phyloP scores from a whole-genome alignment of 2,329 filamentous ascomycete genomes.

The Neophaeococcomyces aloes region DNA sequence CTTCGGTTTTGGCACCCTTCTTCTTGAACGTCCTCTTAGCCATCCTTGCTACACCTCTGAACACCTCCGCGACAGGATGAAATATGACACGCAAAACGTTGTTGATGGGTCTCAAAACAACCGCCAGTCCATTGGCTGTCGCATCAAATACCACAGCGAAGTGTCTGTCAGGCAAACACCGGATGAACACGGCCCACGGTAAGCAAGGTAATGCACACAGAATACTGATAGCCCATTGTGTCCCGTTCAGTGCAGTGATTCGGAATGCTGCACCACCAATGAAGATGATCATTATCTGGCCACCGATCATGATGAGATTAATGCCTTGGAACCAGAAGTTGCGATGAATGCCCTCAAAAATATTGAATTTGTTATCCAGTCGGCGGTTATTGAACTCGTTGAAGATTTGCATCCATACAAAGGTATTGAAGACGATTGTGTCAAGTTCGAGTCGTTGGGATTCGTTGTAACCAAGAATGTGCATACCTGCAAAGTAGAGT shows the following conservation, averaged over 20 bases:
- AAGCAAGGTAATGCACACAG: slow-evolving; percentile 76
- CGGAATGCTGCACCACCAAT: slow-evolving; percentile 73
- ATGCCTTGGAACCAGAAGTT: slow-evolving; percentile 88
- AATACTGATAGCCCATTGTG: slow-evolving; percentile 81
- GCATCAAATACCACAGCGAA: slow-evolving; percentile 37
- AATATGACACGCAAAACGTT: slow-evolving; percentile 25
- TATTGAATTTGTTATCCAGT: slow-evolving; percentile 88
- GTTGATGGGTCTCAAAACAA: slow-evolving; percentile 36
- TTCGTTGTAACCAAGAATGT: slow-evolving; percentile 48
- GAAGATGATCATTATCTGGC: slow-evolving; percentile 81
- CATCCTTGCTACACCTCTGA: slow-evolving; percentile 17
- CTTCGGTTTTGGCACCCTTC: slow-evolving; percentile 2
- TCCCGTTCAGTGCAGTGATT: slow-evolving; percentile 57
- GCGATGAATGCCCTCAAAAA: slow-evolving; percentile 74
- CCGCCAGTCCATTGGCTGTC: slow-evolving; percentile 43
- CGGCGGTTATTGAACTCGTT: slow-evolving; percentile 96
- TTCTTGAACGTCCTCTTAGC: slow-evolving; percentile 16
- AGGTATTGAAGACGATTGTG: slow-evolving; percentile 92
- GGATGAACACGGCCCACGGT: slow-evolving; percentile 69
- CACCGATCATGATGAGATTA: slow-evolving; percentile 75
- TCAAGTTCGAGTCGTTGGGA: slow-evolving; percentile 45
- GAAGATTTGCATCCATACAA: slow-evolving; percentile 99
- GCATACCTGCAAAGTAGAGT: slow-evolving; percentile 63
- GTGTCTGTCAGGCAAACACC: slow-evolving; percentile 65
- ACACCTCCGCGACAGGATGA: slow-evolving; percentile 24